Conservation (phyloP, 345 rosid genomes). For the Trapa bicornis region DNA sequence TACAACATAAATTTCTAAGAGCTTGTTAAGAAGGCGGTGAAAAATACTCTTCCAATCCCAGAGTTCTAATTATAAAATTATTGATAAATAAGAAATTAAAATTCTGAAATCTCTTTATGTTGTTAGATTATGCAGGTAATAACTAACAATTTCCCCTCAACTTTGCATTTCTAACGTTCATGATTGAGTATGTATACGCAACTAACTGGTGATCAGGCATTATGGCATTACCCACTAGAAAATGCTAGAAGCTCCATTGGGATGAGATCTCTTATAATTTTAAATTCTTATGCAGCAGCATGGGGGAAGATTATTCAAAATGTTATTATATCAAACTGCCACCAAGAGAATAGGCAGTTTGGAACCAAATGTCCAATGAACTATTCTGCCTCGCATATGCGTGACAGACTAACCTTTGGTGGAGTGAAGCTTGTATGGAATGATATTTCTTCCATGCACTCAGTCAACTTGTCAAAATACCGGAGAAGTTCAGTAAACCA, state of each 20-base stretch:
- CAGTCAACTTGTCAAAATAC: slow-evolving; percentile 34
- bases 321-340: slow-evolving; percentile 48
- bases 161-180: not conserved
- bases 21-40: not conserved
- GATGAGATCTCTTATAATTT: slow-evolving; percentile 30
- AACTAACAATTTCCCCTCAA: not conserved
- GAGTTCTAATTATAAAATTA: not conserved
- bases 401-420: slow-evolving; percentile 48
- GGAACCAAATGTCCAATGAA: slow-evolving; percentile 49
- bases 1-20: not conserved
- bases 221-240: not conserved
- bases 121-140: not conserved
- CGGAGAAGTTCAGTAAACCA: slow-evolving; percentile 48
- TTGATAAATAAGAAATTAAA: not conserved
- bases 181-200: not conserved
- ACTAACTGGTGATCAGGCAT: not conserved
- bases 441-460: slow-evolving; percentile 59
- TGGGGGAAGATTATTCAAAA: slow-evolving; percentile 77
- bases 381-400: slow-evolving; percentile 35
- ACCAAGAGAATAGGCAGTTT: slow-evolving; percentile 56
- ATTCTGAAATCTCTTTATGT: not conserved
- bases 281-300: slow-evolving; percentile 57
- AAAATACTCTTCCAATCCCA: not conserved
- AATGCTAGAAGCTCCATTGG: not conserved
- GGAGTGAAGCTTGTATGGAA: slow-evolving; percentile 77